These are phyloP conservation scores for Saitoella complicata DNA, from an alignment of 805 yeast genomes.

Conservation along the genomic window DNA sequence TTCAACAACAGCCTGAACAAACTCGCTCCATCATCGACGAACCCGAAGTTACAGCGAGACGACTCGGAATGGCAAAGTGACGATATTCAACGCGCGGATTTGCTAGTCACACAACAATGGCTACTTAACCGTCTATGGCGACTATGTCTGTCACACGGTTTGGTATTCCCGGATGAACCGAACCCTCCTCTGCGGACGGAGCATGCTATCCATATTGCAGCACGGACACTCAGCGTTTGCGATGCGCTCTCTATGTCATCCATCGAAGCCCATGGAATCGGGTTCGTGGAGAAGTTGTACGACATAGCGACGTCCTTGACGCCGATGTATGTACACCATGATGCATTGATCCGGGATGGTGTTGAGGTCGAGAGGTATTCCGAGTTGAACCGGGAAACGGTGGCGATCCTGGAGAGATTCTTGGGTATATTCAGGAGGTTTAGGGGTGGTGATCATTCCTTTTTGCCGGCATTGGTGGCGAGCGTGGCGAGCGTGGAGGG, in stretches of 20 bases:
- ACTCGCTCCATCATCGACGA: no score
- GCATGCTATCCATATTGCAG: slow-evolving; percentile 4
- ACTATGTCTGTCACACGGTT: slow-evolving; percentile 4
- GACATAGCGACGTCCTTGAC: slow-evolving; percentile 3
- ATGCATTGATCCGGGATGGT: not conserved
- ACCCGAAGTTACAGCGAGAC: no score
- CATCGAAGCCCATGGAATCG: slow-evolving; percentile 7
- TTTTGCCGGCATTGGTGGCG: slow-evolving; percentile 4
- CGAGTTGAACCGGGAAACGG: not conserved
- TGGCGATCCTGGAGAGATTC: slow-evolving; percentile 2
- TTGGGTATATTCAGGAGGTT: slow-evolving; percentile 5
- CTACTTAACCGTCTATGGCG: slow-evolving; percentile 6
- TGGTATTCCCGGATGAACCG: not conserved
- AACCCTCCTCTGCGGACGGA: not conserved
- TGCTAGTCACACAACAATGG: slow-evolving; percentile 5
- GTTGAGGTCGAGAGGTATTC: not conserved
- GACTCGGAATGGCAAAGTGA: no score
- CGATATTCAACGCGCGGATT: slow-evolving; percentile 4
- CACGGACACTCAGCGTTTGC: slow-evolving; percentile 1
- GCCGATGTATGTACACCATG: not conserved
- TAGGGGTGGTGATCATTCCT: slow-evolving; percentile 6
- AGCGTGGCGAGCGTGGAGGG: slow-evolving; percentile 1
- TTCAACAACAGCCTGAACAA: no score
- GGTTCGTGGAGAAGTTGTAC: slow-evolving; percentile 5
- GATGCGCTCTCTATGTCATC: slow-evolving; percentile 1